Evolutionary conservation across 2,329 filamentous ascomycete genomes (phyloP).

Genomic region (Fusarium pilosicola): DNA sequence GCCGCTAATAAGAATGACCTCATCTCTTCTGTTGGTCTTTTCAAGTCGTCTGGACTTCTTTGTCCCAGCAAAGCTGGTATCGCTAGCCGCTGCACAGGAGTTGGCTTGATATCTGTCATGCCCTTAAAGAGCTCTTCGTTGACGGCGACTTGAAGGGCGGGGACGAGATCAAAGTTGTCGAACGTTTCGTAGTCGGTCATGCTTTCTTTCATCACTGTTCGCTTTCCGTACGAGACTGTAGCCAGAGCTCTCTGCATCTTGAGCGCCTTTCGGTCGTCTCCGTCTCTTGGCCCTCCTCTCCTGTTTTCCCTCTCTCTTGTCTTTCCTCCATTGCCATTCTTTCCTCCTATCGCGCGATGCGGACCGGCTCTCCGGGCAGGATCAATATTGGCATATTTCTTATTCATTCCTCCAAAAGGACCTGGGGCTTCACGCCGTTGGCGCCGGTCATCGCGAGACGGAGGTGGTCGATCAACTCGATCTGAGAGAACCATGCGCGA

Average conservation of each 20-base stretch:
- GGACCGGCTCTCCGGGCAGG: slow-evolving; percentile 35
- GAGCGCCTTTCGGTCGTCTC: slow-evolving; percentile 73
- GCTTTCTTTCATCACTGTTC: slow-evolving; percentile 60
- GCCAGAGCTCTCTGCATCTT: slow-evolving; percentile 91
- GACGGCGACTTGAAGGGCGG: slow-evolving; percentile 76
- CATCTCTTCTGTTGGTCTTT: slow-evolving; percentile 53
- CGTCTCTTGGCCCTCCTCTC: slow-evolving; percentile 50
- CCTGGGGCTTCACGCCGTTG: slow-evolving; percentile 55
- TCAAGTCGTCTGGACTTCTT: slow-evolving; percentile 45
- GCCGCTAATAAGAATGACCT: slow-evolving; percentile 82
- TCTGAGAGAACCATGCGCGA: slow-evolving; percentile 70
- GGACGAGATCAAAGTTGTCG: slow-evolving; percentile 80
- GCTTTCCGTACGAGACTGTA: slow-evolving; percentile 78
- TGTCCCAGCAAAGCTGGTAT: slow-evolving; percentile 82
- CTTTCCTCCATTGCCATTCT: slow-evolving; percentile 37
- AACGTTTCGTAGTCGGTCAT: slow-evolving; percentile 81
- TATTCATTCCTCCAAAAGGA: slow-evolving; percentile 67
- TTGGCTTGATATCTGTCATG: slow-evolving; percentile 80
- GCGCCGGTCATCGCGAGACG: slow-evolving; percentile 48
- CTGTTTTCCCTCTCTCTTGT: slow-evolving; percentile 44
- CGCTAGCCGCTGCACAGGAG: slow-evolving; percentile 87
- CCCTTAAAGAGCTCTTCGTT: slow-evolving; percentile 77
- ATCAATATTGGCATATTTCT: slow-evolving; percentile 57
- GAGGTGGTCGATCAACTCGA: slow-evolving; percentile 57
- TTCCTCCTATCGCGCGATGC: slow-evolving; percentile 18